Percentiles rank a stretch among this genome's conserved stretches.
phyloP scores from a whole-genome alignment of 108 stramenopile species.

The Fistulifera solaris region DNA sequence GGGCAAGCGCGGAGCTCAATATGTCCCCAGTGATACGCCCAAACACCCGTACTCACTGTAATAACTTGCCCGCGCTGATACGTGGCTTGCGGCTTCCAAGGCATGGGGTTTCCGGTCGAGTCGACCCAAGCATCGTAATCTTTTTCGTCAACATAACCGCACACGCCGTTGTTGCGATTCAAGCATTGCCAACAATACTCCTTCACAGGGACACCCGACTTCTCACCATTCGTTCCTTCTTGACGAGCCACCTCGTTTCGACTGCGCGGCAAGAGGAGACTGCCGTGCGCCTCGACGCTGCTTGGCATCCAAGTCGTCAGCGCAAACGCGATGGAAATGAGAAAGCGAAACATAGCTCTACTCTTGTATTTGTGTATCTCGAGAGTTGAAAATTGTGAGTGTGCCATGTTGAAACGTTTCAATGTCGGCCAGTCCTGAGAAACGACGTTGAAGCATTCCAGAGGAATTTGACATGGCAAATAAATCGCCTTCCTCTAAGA shows the following conservation, averaged over 20 bases:
- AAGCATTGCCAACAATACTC: constrained; percentile 7
- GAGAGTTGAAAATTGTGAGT: no score
- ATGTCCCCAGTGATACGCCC: constrained; percentile 39
- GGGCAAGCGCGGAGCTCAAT: constrained; percentile 32
- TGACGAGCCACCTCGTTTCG: constrained; percentile 18
- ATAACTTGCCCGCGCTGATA: constrained; percentile 26
- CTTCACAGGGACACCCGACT: not conserved
- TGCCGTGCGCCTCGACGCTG: constrained; percentile 29
- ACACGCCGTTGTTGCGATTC: no score
- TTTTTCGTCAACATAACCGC: constrained; percentile 16
- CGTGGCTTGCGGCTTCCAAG: constrained; percentile 26
- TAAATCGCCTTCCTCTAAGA: no score
- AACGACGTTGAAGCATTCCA: no score
- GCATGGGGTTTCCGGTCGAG: constrained; percentile 16
- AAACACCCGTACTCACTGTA: constrained; percentile 21
- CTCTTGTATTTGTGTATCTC: no score
- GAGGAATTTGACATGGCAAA: no score
- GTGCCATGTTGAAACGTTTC: no score
- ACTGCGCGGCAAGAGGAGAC: constrained; percentile 25
- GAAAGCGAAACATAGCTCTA: no score
- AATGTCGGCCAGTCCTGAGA: no score
- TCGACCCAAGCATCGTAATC: constrained; percentile 29
- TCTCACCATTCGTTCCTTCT: constrained; percentile 17
- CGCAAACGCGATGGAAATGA: no score
- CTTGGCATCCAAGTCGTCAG: no score